Evolutionary conservation across 345 rosid species (phyloP).

Genomic region (Gossypium arboreum): DNA sequence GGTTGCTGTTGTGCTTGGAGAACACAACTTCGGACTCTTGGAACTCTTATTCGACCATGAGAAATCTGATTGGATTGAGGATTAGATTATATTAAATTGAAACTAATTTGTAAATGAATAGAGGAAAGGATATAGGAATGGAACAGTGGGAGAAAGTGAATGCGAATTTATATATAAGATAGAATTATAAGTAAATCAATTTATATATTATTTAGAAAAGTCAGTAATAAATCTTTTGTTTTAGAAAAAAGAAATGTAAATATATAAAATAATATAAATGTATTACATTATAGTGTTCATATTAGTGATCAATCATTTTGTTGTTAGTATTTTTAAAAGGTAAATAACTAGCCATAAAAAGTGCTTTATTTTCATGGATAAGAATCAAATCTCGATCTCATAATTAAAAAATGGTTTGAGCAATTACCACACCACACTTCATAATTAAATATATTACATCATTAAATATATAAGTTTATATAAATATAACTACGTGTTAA

Average conservation of each 20-base stretch:
- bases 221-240: too few relatives aligned
- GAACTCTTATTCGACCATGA: conserved; percentile 36
- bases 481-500: too few relatives aligned
- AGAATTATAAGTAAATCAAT: neutral
- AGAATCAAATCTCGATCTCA: accelerated
- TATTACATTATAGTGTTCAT: too few relatives aligned
- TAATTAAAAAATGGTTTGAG: too few relatives aligned
- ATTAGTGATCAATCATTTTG: too few relatives aligned
- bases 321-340: too few relatives aligned
- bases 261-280: neutral
- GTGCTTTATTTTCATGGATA: too few relatives aligned
- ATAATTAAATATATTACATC: too few relatives aligned
- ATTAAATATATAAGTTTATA: too few relatives aligned
- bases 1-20: conserved; percentile 22
- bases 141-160: conserved; percentile 12
- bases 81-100: too few relatives aligned
- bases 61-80: neutral
- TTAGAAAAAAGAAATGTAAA: too few relatives aligned
- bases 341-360: too few relatives aligned
- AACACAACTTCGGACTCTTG: conserved; percentile 51
- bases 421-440: accelerated
- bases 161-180: neutral
- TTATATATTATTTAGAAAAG: neutral
- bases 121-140: neutral
- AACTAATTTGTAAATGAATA: neutral